A percentile compares a stretch with the other conserved stretches of the same genome.
These are phyloP conservation scores for Erythrophleum ivorense DNA, from an alignment of 331 rosid genomes.

Conservation along the genomic window DNA sequence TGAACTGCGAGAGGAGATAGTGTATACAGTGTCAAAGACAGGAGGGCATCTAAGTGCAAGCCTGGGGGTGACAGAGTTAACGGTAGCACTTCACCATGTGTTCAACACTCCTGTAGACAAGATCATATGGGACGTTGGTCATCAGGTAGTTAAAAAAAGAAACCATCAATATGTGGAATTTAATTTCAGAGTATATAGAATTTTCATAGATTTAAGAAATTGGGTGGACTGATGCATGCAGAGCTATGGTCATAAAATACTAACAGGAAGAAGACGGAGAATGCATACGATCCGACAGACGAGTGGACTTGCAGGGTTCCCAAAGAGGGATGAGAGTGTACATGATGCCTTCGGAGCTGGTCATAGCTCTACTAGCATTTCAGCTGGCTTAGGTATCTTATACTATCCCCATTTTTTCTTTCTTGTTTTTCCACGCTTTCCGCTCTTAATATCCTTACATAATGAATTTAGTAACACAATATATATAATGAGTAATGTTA, in stretches of 20 bases:
- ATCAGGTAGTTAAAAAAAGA: neutral
- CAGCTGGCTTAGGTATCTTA: slow-evolving; percentile 54
- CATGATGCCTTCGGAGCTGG: slow-evolving; percentile 60
- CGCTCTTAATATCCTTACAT: no score
- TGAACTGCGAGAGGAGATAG: slow-evolving; percentile 11
- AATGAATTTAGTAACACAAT: neutral
- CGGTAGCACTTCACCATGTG: slow-evolving; percentile 6
- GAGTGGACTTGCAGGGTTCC: slow-evolving; percentile 14
- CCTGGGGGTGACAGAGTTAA: neutral
- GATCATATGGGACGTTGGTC: slow-evolving; percentile 17
- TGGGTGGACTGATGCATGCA: neutral
- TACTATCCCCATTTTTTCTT: no score
- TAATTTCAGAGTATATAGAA: neutral
- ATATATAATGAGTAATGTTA: no score
- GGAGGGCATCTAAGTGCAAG: neutral
- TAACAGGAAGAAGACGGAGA: neutral
- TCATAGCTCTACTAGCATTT: slow-evolving; percentile 62
- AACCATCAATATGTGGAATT: neutral
- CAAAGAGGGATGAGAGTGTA: slow-evolving; percentile 37
- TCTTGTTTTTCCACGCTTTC: no score
- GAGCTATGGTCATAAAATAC: slow-evolving; percentile 8
- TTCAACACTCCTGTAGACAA: neutral
- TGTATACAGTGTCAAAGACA: neutral
- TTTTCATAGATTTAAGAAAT: no score
- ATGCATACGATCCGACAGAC: slow-evolving; percentile 16